Percentiles rank a stretch among this genome's conserved stretches.
Conservation (phyloP, 768 basidiomycete genomes). For the Strobilomyces dryophilus region DNA sequence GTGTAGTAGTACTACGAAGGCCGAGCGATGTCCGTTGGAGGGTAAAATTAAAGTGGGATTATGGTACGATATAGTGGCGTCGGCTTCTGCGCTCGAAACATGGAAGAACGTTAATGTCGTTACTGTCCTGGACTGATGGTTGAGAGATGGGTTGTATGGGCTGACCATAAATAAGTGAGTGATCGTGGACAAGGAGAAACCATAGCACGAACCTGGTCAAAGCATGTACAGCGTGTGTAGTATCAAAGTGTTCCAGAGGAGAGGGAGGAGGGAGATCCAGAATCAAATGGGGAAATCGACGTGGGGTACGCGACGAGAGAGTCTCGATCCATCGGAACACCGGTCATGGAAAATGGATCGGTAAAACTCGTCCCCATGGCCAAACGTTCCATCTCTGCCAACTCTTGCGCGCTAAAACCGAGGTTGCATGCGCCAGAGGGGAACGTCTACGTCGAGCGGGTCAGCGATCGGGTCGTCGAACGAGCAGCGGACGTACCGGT, state of each 20-base stretch:
- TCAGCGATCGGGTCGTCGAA: not conserved
- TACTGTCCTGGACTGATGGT: not conserved
- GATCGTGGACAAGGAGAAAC: not conserved
- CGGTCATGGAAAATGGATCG: conserved; percentile 20
- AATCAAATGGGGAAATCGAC: conserved; percentile 22
- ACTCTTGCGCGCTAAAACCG: conserved; percentile 6
- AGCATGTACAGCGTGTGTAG: not conserved
- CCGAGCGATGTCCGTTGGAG: conserved; percentile 7
- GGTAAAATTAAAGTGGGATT: not conserved
- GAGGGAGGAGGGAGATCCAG: conserved; percentile 9
- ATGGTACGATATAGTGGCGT: not conserved
- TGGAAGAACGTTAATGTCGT: conserved; percentile 5
- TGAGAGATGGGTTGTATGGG: not conserved
- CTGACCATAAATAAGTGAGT: not conserved
- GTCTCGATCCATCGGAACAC: not conserved
- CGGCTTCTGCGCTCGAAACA: not conserved
- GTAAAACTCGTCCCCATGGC: conserved; percentile 18
- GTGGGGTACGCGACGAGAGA: not conserved
- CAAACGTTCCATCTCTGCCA: conserved; percentile 17
- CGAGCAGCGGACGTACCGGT: conserved; percentile 11
- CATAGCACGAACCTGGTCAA: not conserved
- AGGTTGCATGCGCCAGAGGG: not conserved
- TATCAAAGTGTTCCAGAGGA: conserved; percentile 5
- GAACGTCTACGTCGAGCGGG: not conserved
- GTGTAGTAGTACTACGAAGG: not conserved